Conservation (phyloP, 306 rosid genomes). For the Myrica gale region DNA sequence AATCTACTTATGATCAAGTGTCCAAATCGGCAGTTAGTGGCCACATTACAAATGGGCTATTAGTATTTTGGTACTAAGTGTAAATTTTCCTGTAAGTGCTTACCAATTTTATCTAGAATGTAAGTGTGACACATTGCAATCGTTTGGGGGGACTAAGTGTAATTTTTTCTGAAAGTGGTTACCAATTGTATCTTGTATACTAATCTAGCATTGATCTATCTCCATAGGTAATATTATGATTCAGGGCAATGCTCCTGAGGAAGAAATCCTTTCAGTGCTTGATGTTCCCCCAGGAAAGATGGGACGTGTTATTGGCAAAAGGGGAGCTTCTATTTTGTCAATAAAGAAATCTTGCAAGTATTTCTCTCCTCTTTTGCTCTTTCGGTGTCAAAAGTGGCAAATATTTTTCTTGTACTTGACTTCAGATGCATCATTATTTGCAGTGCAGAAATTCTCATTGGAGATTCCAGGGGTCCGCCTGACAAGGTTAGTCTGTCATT, state of each 20-base stretch:
- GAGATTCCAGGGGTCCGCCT: slow-evolving; percentile 87
- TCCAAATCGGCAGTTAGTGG: too few species aligned
- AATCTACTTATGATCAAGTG: not conserved
- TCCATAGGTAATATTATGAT: slow-evolving; percentile 47
- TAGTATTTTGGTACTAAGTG: too few species aligned
- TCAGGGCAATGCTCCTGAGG: slow-evolving; percentile 62
- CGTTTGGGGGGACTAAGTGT: too few species aligned
- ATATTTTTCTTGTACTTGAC: slow-evolving; percentile 17
- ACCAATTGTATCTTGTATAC: slow-evolving; percentile 11
- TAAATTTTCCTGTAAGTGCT: not conserved
- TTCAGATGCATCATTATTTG: slow-evolving; percentile 23
- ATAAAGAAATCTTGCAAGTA: slow-evolving; percentile 89
- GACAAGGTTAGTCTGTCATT: slow-evolving; percentile 70
- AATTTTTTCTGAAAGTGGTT: not conserved
- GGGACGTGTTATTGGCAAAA: slow-evolving; percentile 87
- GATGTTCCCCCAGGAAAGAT: slow-evolving; percentile 85
- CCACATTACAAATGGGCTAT: too few species aligned
- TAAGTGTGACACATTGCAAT: not conserved
- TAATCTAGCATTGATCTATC: slow-evolving; percentile 25
- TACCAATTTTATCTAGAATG: slow-evolving; percentile 10
- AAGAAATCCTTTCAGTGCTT: slow-evolving; percentile 90
- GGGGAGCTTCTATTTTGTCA: slow-evolving; percentile 74
- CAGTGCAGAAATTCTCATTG: slow-evolving; percentile 90
- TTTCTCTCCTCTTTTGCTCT: slow-evolving; percentile 18
- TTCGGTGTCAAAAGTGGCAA: slow-evolving; percentile 17